Base-by-base conservation (phyloP, 805 yeast genomes). In the Candida sakaeoensis region DNA sequence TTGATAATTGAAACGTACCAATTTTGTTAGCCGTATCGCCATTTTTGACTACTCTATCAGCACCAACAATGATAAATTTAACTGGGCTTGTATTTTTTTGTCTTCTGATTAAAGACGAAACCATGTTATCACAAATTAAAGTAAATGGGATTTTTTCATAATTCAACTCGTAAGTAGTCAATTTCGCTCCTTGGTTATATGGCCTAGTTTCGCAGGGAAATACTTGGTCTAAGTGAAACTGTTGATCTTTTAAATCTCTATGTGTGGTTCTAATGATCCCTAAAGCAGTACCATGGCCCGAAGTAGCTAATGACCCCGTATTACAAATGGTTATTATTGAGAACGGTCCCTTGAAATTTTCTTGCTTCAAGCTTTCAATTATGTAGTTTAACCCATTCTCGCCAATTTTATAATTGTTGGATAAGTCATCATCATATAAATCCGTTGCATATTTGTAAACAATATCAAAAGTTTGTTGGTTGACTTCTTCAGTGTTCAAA, bases 21-120 rank as follows among this genome's bases (percentile, higher is more conserved):
- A 91, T 91, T 65, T 91, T 91, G 65, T 91, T 91, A 1, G 98
- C 98, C 22, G 96, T 80, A 56, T 91, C 99, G 38, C 99, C 99
- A 57, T 91, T 91, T 21, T 74, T 70, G 3, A 90, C 97, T 27
- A 91, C 84, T 58, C 99, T 76, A 57, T 91, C 99, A 10, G 98
- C 96, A 33, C 99, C 99, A 4, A 87, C 96, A 40, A 89, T 85
- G 16, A 90, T 82, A 37, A 88, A 86, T 57, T 84, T 83, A 41
- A 93, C 77, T n/a, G 95, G 95, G 9, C 87, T 77, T 13, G 55
- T 48, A 34, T 50, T 52, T 21, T 62, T 56, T 19, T 73, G 57
- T 13, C 75, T 67, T 22, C 27, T 33, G 38, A 90, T 70, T 43
- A 89, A 70, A 32, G 90, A 82, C 0, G 95, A 79, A 2, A 85